Evolutionary conservation across 805 yeast genomes (phyloP).

Genomic region (Hanseniaspora nectarophila): DNA sequence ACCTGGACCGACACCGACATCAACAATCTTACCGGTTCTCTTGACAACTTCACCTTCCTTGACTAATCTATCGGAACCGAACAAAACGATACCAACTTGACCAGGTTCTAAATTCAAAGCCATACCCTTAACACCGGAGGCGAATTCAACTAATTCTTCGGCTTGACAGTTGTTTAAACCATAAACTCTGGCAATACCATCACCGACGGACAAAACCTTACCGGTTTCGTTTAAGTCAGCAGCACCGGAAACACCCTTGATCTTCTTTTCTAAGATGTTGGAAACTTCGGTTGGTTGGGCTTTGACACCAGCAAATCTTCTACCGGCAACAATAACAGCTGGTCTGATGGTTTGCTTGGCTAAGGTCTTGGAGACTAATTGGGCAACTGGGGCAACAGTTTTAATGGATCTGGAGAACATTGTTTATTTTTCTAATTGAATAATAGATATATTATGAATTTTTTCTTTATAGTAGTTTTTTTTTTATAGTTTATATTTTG

Average conservation of each 20-base stretch:
- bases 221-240: slow-evolving; percentile 98
- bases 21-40: slow-evolving; percentile 99
- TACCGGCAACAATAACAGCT: slow-evolving; percentile 48
- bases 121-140: slow-evolving; percentile 99
- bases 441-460: background rate
- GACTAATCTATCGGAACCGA: slow-evolving; percentile 97
- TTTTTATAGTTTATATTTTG: too few relatives aligned
- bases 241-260: slow-evolving; percentile 97
- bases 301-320: slow-evolving; percentile 85
- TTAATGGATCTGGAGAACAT: slow-evolving; percentile 86
- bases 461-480: background rate
- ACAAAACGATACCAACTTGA: slow-evolving; percentile 99
- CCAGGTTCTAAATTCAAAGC: slow-evolving; percentile 99
- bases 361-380: slow-evolving; percentile 35
- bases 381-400: slow-evolving; percentile 52
- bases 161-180: slow-evolving; percentile 99
- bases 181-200: slow-evolving; percentile 99
- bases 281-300: slow-evolving; percentile 99
- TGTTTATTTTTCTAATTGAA: slow-evolving; percentile 20
- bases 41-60: slow-evolving; percentile 99
- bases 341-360: slow-evolving; percentile 52
- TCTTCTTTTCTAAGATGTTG: slow-evolving; percentile 96
- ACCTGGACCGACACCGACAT: slow-evolving; percentile 97
- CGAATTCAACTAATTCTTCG: slow-evolving; percentile 98
- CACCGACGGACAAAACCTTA: slow-evolving; percentile 98